Evolutionary conservation across 768 basidiomycete genomes (phyloP).

Genomic region (Piloderma croceum): DNA sequence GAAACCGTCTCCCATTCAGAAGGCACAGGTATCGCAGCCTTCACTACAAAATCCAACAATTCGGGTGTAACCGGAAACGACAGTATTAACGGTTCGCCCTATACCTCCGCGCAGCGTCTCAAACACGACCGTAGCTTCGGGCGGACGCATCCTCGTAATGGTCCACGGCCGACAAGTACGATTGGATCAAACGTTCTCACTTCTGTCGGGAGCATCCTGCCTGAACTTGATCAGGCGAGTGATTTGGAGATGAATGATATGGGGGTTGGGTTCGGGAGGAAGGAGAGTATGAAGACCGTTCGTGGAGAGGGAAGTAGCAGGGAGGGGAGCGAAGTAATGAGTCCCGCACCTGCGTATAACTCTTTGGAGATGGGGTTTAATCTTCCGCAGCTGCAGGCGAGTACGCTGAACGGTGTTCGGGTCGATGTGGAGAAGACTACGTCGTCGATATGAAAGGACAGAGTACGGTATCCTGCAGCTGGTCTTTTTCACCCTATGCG

Average conservation of each 20-base stretch:
- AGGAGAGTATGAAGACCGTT: no score
- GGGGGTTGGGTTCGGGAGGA: no score
- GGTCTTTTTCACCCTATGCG: not conserved
- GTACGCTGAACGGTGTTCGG: not conserved
- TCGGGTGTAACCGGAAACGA: not conserved
- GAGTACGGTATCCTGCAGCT: not conserved
- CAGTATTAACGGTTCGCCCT: not conserved
- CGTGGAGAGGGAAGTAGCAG: no score
- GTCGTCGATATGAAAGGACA: not conserved
- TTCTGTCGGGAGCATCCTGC: no score
- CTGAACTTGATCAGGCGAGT: no score
- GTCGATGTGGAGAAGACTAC: not conserved
- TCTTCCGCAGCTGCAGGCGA: not conserved
- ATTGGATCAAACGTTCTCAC: no score
- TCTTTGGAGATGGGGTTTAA: not conserved
- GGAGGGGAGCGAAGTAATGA: not conserved
- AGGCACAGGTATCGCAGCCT: constrained; percentile 61
- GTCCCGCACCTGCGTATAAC: not conserved
- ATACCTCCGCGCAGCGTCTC: not conserved
- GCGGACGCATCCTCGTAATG: no score
- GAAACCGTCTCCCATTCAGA: constrained; percentile 74
- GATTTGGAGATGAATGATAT: no score
- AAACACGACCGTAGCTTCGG: no score
- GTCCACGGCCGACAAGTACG: no score
- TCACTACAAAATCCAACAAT: constrained; percentile 50